A percentile compares a stretch with the other conserved stretches of the same genome.
Evolutionary conservation across 805 yeast species (phyloP).

Genomic region (Monosporozyma yasuniensis): DNA sequence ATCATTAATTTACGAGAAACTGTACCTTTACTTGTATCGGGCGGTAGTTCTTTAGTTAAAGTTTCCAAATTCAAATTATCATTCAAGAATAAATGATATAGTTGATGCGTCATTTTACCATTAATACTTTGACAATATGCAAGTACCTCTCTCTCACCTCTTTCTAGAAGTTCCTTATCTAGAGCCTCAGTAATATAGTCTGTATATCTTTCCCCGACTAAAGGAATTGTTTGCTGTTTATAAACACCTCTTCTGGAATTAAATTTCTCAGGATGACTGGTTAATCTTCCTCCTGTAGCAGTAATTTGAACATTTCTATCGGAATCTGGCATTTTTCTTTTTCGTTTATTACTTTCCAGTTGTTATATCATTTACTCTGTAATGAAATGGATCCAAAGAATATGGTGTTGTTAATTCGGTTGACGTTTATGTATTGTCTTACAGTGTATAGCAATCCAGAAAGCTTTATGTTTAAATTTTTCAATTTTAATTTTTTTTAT

Average conservation of each 20-base stretch:
- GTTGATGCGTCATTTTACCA: slow-evolving; percentile 22
- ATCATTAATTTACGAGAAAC: slow-evolving; percentile 15
- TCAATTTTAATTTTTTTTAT: background rate
- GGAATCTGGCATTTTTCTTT: background rate
- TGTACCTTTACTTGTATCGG: background rate
- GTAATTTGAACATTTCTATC: background rate
- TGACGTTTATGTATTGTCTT: no score
- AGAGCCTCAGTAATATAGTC: slow-evolving; percentile 11
- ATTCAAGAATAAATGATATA: slow-evolving; percentile 20
- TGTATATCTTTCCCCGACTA: slow-evolving; percentile 12
- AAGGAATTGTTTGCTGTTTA: slow-evolving; percentile 6
- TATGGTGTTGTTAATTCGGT: no score
- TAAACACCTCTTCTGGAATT: background rate
- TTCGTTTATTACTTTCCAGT: background rate
- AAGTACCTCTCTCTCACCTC: slow-evolving; percentile 19
- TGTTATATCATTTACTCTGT: background rate
- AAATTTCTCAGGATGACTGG: background rate
- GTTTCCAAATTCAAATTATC: slow-evolving; percentile 16
- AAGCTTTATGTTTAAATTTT: background rate
- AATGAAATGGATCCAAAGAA: no score
- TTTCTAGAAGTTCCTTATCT: slow-evolving; percentile 13
- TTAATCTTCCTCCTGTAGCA: background rate
- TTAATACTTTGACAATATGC: slow-evolving; percentile 16
- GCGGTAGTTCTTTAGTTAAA: slow-evolving; percentile 5
- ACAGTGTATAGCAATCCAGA: no score